phyloP scores from a whole-genome alignment of 805 yeast species.

The Tetrapisispora iriomotensis region DNA sequence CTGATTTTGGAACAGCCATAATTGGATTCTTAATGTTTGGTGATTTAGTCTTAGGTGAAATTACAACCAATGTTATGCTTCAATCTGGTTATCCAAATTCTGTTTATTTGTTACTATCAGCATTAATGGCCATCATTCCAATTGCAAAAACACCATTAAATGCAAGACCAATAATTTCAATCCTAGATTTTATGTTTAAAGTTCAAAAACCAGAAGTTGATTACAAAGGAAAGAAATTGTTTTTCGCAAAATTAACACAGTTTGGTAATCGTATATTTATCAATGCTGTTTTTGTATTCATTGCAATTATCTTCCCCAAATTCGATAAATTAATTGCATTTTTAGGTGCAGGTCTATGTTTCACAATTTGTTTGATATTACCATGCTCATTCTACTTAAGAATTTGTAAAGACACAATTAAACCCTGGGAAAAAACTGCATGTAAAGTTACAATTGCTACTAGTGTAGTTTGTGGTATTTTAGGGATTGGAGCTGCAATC shows the following conservation, averaged over 20 bases:
- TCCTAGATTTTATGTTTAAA: constrained; percentile 46
- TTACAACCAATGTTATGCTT: constrained; percentile 63
- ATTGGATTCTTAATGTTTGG: constrained; percentile 81
- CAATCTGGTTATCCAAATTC: constrained; percentile 60
- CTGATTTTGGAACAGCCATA: constrained; percentile 56
- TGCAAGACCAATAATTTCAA: constrained; percentile 71
- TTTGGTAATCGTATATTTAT: constrained; percentile 34
- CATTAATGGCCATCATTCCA: constrained; percentile 71
- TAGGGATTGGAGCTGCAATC: constrained; percentile 53
- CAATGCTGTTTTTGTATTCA: constrained; percentile 45
- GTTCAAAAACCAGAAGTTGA: constrained; percentile 19
- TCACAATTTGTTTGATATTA: constrained; percentile 65
- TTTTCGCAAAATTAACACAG: constrained; percentile 14
- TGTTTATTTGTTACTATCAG: constrained; percentile 49
- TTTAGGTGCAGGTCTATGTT: constrained; percentile 72
- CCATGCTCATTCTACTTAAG: constrained; percentile 65
- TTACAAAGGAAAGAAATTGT: constrained; percentile 11
- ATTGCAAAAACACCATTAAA: constrained; percentile 76
- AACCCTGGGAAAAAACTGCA: constrained; percentile 30
- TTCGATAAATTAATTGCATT: constrained; percentile 78
- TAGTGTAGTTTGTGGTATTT: constrained; percentile 40
- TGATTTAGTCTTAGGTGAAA: constrained; percentile 50
- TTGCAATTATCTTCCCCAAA: constrained; percentile 61
- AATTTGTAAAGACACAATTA: constrained; percentile 39
- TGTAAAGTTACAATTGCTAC: constrained; percentile 37